phyloP scores from a whole-genome alignment of 2,329 filamentous ascomycete genomes.

The Arthrobotrys musiformis region DNA sequence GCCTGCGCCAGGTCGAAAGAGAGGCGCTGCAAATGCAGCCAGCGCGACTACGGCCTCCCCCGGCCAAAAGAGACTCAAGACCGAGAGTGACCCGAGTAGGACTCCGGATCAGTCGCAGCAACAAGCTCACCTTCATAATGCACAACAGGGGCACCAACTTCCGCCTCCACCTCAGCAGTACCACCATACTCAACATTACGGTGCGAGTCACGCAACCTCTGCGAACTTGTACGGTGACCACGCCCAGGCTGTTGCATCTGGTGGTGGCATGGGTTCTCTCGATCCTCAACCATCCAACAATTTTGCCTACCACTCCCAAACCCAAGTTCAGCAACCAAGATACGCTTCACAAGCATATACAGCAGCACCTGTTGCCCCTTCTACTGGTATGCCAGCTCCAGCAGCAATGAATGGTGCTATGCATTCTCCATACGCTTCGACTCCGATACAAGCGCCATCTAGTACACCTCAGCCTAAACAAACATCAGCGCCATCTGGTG shows the following conservation, averaged over 20 bases:
- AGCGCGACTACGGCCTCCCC: constrained; percentile 42
- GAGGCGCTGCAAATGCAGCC: constrained; percentile 36
- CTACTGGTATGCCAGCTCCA: constrained; percentile 42
- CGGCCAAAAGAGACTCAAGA: constrained; percentile 48
- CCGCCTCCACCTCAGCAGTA: constrained; percentile 50
- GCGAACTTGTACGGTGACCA: constrained; percentile 46
- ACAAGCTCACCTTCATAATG: constrained; percentile 42
- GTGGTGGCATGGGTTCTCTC: constrained; percentile 35
- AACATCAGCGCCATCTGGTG: constrained; percentile 23
- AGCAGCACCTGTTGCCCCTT: constrained; percentile 48
- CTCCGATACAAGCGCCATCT: constrained; percentile 29
- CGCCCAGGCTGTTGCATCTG: constrained; percentile 34
- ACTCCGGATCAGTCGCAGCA: constrained; percentile 52
- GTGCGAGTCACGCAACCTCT: constrained; percentile 35
- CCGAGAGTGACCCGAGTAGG: constrained; percentile 42
- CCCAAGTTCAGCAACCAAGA: constrained; percentile 42
- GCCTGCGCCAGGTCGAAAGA: constrained; percentile 46
- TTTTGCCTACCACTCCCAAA: constrained; percentile 39
- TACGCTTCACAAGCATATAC: constrained; percentile 41
- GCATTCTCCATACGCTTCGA: constrained; percentile 35
- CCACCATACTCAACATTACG: constrained; percentile 49
- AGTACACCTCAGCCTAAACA: constrained; percentile 41
- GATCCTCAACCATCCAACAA: constrained; percentile 38
- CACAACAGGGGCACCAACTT: constrained; percentile 44
- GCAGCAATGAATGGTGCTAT: constrained; percentile 44